Evolutionary conservation across 2,329 filamentous ascomycete genomes (phyloP).

Genomic region (Phaeosphaeriaceae sp.): DNA sequence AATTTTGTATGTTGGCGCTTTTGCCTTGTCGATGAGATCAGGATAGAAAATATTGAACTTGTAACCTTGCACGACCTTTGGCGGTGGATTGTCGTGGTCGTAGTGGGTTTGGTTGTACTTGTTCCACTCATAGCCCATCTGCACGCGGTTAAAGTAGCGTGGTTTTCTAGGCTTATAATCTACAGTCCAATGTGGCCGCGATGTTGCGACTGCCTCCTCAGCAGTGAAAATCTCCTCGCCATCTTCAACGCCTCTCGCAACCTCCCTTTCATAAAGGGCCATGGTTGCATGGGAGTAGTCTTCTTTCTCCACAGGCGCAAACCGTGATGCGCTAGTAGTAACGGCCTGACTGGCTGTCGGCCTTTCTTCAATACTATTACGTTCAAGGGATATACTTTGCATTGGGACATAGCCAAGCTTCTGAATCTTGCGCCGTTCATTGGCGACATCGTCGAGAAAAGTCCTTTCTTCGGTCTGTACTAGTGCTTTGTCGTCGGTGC

Average conservation of each 20-base stretch:
- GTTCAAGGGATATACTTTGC: constrained; percentile 51
- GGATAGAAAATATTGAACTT: constrained; percentile 99
- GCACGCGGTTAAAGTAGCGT: constrained; percentile 95
- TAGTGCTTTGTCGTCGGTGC: constrained; percentile 66
- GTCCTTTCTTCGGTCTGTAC: constrained; percentile 63
- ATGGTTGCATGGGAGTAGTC: constrained; percentile 88
- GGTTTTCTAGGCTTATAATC: constrained; percentile 91
- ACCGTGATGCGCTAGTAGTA: constrained; percentile 67
- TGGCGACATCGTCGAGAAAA: constrained; percentile 63
- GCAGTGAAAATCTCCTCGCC: constrained; percentile 95
- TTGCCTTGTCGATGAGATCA: constrained; percentile 91
- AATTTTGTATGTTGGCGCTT: constrained; percentile 94
- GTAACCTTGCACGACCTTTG: constrained; percentile 98
- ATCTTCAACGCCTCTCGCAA: constrained; percentile 87
- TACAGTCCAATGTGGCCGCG: constrained; percentile 77
- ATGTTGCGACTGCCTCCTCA: constrained; percentile 77
- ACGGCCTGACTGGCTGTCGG: constrained; percentile 51
- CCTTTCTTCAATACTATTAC: constrained; percentile 30
- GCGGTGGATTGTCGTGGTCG: constrained; percentile 96
- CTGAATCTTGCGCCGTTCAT: constrained; percentile 65
- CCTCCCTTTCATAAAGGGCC: constrained; percentile 89
- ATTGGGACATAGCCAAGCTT: constrained; percentile 73
- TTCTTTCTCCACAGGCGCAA: constrained; percentile 72
- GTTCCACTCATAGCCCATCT: constrained; percentile 99
- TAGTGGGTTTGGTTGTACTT: constrained; percentile 99